phyloP scores from a whole-genome alignment of 495 filamentous ascomycete species.

The Rhypophila decipiens region DNA sequence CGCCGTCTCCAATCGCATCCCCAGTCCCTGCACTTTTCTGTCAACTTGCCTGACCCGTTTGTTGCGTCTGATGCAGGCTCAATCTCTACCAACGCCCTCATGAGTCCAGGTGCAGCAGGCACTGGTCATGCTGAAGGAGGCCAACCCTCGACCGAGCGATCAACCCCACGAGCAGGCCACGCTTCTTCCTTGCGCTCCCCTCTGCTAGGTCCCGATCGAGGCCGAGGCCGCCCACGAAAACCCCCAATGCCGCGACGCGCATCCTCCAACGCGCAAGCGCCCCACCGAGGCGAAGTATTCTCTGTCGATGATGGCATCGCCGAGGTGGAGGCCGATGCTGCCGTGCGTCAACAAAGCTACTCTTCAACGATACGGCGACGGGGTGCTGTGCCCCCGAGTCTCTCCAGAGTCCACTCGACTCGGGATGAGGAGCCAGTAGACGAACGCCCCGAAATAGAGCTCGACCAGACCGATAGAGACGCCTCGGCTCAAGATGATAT shows the following conservation, averaged over 20 bases:
- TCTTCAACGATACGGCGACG: slow-evolving; percentile 71
- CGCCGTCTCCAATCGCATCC: neutral
- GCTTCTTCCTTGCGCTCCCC: slow-evolving; percentile 38
- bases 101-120: slow-evolving; percentile 21
- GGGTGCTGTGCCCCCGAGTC: slow-evolving; percentile 49
- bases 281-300: slow-evolving; percentile 80
- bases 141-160: slow-evolving; percentile 25
- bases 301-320: slow-evolving; percentile 86
- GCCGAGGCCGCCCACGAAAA: slow-evolving; percentile 57
- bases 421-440: slow-evolving; percentile 32
- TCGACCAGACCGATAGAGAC: slow-evolving; percentile 10
- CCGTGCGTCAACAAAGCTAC: slow-evolving; percentile 35
- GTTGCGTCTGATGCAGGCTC: slow-evolving; percentile 6
- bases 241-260: slow-evolving; percentile 63
- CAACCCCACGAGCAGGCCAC: slow-evolving; percentile 19
- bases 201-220: slow-evolving; percentile 50
- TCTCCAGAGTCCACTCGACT: slow-evolving; percentile 53
- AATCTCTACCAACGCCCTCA: slow-evolving; percentile 10
- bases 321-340: slow-evolving; percentile 65
- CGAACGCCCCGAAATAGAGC: slow-evolving; percentile 19
- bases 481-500: slow-evolving; percentile 16
- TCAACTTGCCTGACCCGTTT: neutral
- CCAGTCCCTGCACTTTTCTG: neutral
- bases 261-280: slow-evolving; percentile 65
- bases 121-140: slow-evolving; percentile 20